Percentiles rank a stretch among this genome's conserved stretches.
phyloP scores from a whole-genome alignment of 371 early-diverging fungal species.

The Mucor sp. region DNA sequence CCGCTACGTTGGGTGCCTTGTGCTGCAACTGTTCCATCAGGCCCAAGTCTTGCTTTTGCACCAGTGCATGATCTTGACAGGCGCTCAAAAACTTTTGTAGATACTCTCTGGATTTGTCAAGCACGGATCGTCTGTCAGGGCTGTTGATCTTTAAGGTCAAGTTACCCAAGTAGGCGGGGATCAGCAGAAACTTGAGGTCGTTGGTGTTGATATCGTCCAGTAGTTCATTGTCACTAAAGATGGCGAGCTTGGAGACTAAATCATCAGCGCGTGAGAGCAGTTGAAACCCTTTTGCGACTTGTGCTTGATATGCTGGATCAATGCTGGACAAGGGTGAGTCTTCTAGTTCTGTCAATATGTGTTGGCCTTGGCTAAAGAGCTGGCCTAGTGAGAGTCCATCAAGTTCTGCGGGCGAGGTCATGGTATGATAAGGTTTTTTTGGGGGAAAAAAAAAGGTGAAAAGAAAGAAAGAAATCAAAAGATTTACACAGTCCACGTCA shows the following conservation, averaged over 20 bases:
- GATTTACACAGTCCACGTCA: not conserved
- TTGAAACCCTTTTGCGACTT: constrained; percentile 50
- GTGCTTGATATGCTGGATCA: constrained; percentile 52
- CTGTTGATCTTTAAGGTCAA: constrained; percentile 54
- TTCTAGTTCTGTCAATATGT: constrained; percentile 33
- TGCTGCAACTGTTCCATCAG: constrained; percentile 29
- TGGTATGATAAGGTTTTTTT: not conserved
- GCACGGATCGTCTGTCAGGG: constrained; percentile 44
- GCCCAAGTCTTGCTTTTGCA: constrained; percentile 49
- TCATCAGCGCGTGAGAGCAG: constrained; percentile 50
- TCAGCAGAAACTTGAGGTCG: constrained; percentile 77
- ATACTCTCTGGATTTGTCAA: constrained; percentile 55
- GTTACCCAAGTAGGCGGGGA: constrained; percentile 80
- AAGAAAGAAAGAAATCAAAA: not conserved
- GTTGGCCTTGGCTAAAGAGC: constrained; percentile 35
- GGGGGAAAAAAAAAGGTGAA: too few species aligned
- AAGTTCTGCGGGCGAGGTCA: not conserved
- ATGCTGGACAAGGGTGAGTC: constrained; percentile 45
- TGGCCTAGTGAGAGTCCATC: constrained; percentile 43
- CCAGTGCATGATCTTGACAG: constrained; percentile 68
- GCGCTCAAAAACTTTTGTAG: constrained; percentile 54
- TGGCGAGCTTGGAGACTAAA: constrained; percentile 60
- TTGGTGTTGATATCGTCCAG: constrained; percentile 85
- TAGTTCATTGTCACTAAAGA: constrained; percentile 88
- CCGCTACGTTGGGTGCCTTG: constrained; percentile 11